Base-by-base conservation (phyloP, 768 basidiomycete genomes). In the Boletus reticuloceps region DNA sequence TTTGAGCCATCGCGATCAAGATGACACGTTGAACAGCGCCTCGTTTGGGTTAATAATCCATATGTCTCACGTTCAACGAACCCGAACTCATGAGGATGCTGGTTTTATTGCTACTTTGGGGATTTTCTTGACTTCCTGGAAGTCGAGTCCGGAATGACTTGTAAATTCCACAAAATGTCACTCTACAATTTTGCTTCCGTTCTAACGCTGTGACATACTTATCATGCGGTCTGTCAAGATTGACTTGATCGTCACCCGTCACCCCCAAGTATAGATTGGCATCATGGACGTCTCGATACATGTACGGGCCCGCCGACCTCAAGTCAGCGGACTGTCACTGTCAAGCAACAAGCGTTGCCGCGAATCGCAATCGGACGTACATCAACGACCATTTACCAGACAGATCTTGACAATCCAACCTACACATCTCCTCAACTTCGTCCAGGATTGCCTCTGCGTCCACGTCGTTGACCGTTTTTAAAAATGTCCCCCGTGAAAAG, bases 301-400 rank as follows among this genome's bases (percentile, higher is more conserved):
- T 48, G 41, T 37, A 22, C 34, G 43, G 53, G 20, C 29, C 47
- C 47, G 45, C 42, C 22, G 34, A 36, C 56, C 36, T 47, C 49
- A 43, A 64, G 36, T 48, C 45, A 41, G 46, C 38, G 16, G 11
- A 42, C 53, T 47, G 56, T 60, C 55, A n/a, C 50, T 46, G 58
- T 66, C 64, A 64, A 36, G 41, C 42, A 47, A 68, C 71, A 54
- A 79, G 59, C 37, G 79, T 68, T 42, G 88, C 86, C 44, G 72
- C 75, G 58, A 89, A 85, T 50, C 89, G 76, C 62, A 92, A 68
- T 46, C 91, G 74, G 57, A 81, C 82, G 63, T 90, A 91, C 79
- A 91, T 82, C 74, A 90, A 73, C 31, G 79, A 72, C 88, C 88
- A 90, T 12, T 78, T 78, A 16, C 85, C 84, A 27, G 73, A 69